Evolutionary conservation across 768 basidiomycete genomes (phyloP).

Genomic region (Auricularia cornea): DNA sequence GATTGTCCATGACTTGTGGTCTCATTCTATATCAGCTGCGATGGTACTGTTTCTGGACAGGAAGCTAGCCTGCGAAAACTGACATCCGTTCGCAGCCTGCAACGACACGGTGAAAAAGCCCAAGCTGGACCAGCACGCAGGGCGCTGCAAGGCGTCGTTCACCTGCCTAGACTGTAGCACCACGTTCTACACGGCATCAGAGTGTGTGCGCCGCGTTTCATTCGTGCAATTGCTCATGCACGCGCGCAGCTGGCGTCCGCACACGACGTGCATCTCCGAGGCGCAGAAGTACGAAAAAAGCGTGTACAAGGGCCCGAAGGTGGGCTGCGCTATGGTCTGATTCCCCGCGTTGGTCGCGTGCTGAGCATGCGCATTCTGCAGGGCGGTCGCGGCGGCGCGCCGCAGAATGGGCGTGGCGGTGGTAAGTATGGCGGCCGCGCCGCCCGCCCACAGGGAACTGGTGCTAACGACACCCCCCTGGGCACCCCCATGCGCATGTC

Average conservation of each 20-base stretch:
- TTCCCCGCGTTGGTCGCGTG: background rate
- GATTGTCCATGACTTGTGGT: background rate
- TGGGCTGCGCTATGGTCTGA: constrained; percentile 19
- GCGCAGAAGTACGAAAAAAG: constrained; percentile 90
- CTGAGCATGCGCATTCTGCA: background rate
- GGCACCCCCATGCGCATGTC: constrained; percentile 52
- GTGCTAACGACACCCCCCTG: constrained; percentile 65
- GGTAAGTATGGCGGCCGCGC: constrained; percentile 1
- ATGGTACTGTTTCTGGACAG: no score
- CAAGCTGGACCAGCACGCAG: constrained; percentile 72
- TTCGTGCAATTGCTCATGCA: background rate
- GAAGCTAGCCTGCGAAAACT: no score
- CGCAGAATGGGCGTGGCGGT: background rate
- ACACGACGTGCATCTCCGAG: constrained; percentile 81
- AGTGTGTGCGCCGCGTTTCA: constrained; percentile 48
- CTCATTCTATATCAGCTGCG: background rate
- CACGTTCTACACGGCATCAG: constrained; percentile 64
- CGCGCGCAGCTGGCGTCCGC: constrained; percentile 20
- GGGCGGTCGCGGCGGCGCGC: background rate
- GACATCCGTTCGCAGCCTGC: constrained; percentile 42
- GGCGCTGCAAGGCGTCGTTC: constrained; percentile 54
- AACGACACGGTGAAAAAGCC: constrained; percentile 89
- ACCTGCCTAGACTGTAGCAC: constrained; percentile 87
- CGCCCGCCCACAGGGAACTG: constrained; percentile 32
- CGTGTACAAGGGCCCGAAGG: constrained; percentile 74